A percentile compares a stretch with the other conserved stretches of the same genome.
Conservation (phyloP, 805 yeast species). For the Sugiyamaella chiloensis region DNA sequence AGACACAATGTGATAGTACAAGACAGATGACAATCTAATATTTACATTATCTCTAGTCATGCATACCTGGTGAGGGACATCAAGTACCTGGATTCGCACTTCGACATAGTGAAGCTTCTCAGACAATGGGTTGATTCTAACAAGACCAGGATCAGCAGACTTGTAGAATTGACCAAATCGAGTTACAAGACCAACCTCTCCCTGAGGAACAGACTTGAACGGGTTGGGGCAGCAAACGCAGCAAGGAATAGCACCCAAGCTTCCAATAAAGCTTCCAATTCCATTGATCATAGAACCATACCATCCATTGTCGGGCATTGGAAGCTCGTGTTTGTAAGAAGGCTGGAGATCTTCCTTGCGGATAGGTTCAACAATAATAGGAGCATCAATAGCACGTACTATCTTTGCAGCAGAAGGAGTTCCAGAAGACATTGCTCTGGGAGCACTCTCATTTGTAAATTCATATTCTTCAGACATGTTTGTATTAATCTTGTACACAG, state of each 20-base stretch:
- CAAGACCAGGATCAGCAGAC: conserved; percentile 66
- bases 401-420: conserved; percentile 3
- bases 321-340: conserved; percentile 37
- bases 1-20: conserved; percentile 62
- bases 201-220: conserved; percentile 58
- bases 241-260: conserved; percentile 52
- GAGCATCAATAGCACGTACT: conserved; percentile 14
- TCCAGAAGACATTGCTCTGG: neutral
- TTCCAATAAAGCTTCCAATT: conserved; percentile 49
- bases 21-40: conserved; percentile 60
- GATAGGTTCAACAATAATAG: conserved; percentile 30
- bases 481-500: no score
- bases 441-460: conserved; percentile 8
- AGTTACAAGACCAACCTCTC: conserved; percentile 65
- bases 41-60: conserved; percentile 69
- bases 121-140: conserved; percentile 61
- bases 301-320: conserved; percentile 34
- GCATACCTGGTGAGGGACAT: conserved; percentile 64
- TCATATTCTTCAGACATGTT: conserved; percentile 9
- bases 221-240: conserved; percentile 57
- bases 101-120: conserved; percentile 52
- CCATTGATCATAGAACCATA: conserved; percentile 34
- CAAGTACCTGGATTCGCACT: conserved; percentile 57
- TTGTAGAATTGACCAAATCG: conserved; percentile 63
- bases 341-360: conserved; percentile 29